Base-by-base conservation (phyloP, 1,139 yeast species). In the Kodamaea derodonti region DNA sequence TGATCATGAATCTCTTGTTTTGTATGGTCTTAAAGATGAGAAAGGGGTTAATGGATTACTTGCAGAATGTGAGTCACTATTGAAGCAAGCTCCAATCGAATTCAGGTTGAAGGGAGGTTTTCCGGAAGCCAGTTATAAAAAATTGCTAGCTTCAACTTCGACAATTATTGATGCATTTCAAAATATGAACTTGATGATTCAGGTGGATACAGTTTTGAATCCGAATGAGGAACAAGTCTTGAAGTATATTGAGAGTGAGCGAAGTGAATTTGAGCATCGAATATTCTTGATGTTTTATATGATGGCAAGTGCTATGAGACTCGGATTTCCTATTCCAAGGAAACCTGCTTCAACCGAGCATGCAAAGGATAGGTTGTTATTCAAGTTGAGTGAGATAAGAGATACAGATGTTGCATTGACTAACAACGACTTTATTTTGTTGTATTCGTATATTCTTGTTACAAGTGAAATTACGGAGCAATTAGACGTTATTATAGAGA, bases 341-440 rank as follows among this genome's bases (percentile, higher is more conserved):
- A 80, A 80, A 46, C 81, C 90, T 4, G 94, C 94, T 1, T 79
- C 87, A 0, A 81, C 87, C 0, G 85, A 78, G 33, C 85, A 81
- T 52, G 84, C 95, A 0, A 76, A 80, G 48, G 86, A 81, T 42
- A 60, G 90, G 24, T 67, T 85, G 63, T 64, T 84, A 46, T 72
- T 69, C 31, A 84, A 83, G 47, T 63, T 84, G 43, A 75, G 72
- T 38, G 77, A 75, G 38, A 65, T 77, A 18, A 41, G 45, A 7
- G 43, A 38, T 4, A 41, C 43, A 3, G 46, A 54, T 24, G 54
- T 54, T 49, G 35, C 38, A 15, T 60, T 69, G 52, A 68, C 68
- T 15, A 74, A 75, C 45, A 84, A 81, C 41, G 95, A 84, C 49
- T 85, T 83, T 50, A 86, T 85, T 20, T 59, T 85, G 43, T 65